phyloP scores from a whole-genome alignment of 2,329 filamentous ascomycete genomes.

The Neobulgaria alba region DNA sequence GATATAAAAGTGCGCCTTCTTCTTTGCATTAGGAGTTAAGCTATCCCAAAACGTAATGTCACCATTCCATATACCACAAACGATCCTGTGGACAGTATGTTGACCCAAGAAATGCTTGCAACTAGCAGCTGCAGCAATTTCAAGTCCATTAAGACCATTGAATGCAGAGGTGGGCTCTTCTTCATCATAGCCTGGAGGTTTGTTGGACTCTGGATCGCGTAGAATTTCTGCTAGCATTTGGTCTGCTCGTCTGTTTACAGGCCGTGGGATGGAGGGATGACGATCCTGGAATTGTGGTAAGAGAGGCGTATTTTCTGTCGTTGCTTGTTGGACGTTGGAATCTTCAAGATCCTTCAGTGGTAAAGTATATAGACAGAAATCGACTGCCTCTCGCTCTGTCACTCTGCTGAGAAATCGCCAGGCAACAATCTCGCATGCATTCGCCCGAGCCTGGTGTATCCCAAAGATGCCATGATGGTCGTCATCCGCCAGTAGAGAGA shows the following conservation, averaged over 20 bases:
- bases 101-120: slow-evolving; percentile 82
- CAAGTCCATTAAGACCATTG: slow-evolving; percentile 72
- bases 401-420: slow-evolving; percentile 68
- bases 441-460: slow-evolving; percentile 58
- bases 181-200: slow-evolving; percentile 31
- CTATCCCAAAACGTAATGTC: slow-evolving; percentile 83
- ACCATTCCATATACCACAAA: slow-evolving; percentile 78
- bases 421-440: slow-evolving; percentile 72
- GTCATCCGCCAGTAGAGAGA: slow-evolving; percentile 48
- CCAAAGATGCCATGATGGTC: slow-evolving; percentile 53
- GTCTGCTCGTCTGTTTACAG: slow-evolving; percentile 19
- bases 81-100: slow-evolving; percentile 70
- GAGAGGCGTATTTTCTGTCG: slow-evolving; percentile 18
- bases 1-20: slow-evolving; percentile 71
- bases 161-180: slow-evolving; percentile 64
- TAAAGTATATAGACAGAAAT: slow-evolving; percentile 67
- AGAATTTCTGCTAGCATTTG: slow-evolving; percentile 21
- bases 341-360: background rate
- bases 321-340: background rate
- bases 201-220: slow-evolving; percentile 35
- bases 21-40: slow-evolving; percentile 63
- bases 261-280: slow-evolving; percentile 11
- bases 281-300: slow-evolving; percentile 23
- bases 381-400: slow-evolving; percentile 64
- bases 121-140: slow-evolving; percentile 73